These are phyloP conservation scores for Cyberlindnera euphorbiae DNA, from an alignment of 805 yeast species.

Conservation along the genomic window DNA sequence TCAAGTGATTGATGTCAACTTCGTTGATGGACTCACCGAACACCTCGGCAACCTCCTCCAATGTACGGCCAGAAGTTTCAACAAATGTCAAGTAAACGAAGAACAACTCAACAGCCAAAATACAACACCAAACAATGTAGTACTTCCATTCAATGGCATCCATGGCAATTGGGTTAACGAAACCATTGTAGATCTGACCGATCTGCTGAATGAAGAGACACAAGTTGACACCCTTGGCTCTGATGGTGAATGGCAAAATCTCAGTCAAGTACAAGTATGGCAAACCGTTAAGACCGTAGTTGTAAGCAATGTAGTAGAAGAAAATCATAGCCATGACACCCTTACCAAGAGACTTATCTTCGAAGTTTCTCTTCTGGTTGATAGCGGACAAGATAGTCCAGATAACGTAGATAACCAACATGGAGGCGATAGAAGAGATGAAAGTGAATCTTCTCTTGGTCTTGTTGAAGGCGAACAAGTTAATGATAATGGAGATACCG, in stretches of 20 bases:
- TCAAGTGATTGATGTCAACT: constrained; percentile 11
- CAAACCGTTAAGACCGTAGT: constrained; percentile 40
- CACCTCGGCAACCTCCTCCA: constrained; percentile 35
- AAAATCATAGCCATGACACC: constrained; percentile 50
- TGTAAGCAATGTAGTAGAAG: constrained; percentile 39
- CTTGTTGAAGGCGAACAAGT: constrained; percentile 26
- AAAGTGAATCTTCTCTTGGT: constrained; percentile 36
- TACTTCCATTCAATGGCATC: constrained; percentile 33
- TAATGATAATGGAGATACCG: constrained; percentile 29
- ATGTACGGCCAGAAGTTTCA: constrained; percentile 34
- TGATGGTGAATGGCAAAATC: constrained; percentile 29
- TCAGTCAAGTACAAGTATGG: constrained; percentile 44
- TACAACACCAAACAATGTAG: constrained; percentile 32
- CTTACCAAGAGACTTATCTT: constrained; percentile 35
- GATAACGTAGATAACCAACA: constrained; percentile 35
- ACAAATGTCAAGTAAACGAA: constrained; percentile 31
- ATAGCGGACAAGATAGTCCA: constrained; percentile 46
- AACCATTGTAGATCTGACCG: constrained; percentile 30
- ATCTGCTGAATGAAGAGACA: constrained; percentile 22
- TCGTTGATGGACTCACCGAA: constrained; percentile 28
- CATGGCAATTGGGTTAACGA: constrained; percentile 35
- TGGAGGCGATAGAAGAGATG: constrained; percentile 31
- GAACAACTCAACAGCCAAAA: constrained; percentile 27
- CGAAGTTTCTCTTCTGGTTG: constrained; percentile 37
- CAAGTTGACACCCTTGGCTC: constrained; percentile 29